Evolutionary conservation across 441 rosid species (phyloP).

Genomic region (Brassica hybrid): DNA sequence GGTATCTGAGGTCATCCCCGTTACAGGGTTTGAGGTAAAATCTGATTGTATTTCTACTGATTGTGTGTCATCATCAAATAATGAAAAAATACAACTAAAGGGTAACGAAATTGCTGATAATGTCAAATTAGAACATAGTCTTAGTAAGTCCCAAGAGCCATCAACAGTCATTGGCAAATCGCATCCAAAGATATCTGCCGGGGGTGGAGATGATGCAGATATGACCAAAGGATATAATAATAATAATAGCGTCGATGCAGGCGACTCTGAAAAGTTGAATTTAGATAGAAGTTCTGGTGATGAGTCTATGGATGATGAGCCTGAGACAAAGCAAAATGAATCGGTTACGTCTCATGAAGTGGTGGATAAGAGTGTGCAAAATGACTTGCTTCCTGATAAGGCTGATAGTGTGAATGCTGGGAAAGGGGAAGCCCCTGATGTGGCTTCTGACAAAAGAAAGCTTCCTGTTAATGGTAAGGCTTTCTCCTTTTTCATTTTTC

Average conservation of each 20-base stretch:
- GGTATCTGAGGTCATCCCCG: slow-evolving; percentile 99
- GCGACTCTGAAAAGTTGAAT: slow-evolving; percentile 87
- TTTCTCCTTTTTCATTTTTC: slow-evolving; percentile 9
- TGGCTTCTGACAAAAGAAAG: slow-evolving; percentile 82
- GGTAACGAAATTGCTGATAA: slow-evolving; percentile 94
- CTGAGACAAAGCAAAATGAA: slow-evolving; percentile 78
- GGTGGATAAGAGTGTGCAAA: slow-evolving; percentile 58
- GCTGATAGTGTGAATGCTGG: slow-evolving; percentile 54
- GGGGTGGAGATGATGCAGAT: slow-evolving; percentile 70
- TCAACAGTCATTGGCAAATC: slow-evolving; percentile 79
- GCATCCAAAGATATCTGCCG: slow-evolving; percentile 69
- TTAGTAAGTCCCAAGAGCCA: slow-evolving; percentile 72
- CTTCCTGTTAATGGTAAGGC: slow-evolving; percentile 61
- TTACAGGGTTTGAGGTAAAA: slow-evolving; percentile 96
- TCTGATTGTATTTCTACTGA: slow-evolving; percentile 99
- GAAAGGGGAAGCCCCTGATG: slow-evolving; percentile 51
- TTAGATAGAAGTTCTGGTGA: slow-evolving; percentile 98
- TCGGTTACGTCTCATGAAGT: slow-evolving; percentile 63
- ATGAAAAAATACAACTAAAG: slow-evolving; percentile 94
- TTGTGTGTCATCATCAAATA: slow-evolving; percentile 87
- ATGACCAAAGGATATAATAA: slow-evolving; percentile 69
- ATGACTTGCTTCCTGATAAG: slow-evolving; percentile 47
- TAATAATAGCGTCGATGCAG: slow-evolving; percentile 62
- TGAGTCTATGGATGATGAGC: slow-evolving; percentile 94
- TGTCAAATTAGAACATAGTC: slow-evolving; percentile 92